A percentile compares a stretch with the other conserved stretches of the same genome.
Conservation (phyloP, 78 protist genomes). For the Bigelowiella natans region DNA sequence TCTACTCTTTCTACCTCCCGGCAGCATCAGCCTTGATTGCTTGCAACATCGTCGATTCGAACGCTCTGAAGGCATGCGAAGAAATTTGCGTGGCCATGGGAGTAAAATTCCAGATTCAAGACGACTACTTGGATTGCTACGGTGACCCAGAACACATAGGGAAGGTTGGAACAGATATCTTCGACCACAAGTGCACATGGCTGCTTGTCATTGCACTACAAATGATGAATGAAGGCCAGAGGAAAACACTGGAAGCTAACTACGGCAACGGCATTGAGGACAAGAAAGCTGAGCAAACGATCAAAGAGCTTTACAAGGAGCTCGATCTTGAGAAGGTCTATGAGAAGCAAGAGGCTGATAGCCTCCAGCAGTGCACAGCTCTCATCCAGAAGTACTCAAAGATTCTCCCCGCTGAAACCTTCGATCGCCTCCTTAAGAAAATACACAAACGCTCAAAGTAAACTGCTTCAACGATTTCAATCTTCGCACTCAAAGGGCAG, state of each 20-base stretch:
- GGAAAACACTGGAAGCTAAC: constrained; percentile 39
- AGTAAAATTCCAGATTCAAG: constrained; percentile 57
- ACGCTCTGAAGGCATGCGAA: not conserved
- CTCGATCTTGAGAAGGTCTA: not conserved
- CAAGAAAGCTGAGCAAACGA: not conserved
- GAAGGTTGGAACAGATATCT: constrained; percentile 91
- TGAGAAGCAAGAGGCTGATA: not conserved
- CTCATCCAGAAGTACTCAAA: not conserved
- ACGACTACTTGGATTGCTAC: constrained; percentile 92
- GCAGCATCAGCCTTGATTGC: constrained; percentile 72
- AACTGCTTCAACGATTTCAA: not conserved
- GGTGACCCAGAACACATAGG: constrained; percentile 86
- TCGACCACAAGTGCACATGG: constrained; percentile 93
- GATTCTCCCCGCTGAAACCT: not conserved
- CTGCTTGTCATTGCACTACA: constrained; percentile 41
- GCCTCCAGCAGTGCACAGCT: not conserved
- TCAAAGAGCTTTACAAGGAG: constrained; percentile 21
- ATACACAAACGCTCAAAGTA: not conserved
- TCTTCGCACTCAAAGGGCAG: no score
- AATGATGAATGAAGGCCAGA: constrained; percentile 52
- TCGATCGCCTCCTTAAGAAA: not conserved
- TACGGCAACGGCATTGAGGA: constrained; percentile 32
- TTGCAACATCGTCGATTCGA: constrained; percentile 39
- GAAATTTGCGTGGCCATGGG: not conserved
- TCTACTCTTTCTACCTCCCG: constrained; percentile 91